Evolutionary conservation across 768 basidiomycete genomes (phyloP).

Genomic region (Boletus rex-veris): DNA sequence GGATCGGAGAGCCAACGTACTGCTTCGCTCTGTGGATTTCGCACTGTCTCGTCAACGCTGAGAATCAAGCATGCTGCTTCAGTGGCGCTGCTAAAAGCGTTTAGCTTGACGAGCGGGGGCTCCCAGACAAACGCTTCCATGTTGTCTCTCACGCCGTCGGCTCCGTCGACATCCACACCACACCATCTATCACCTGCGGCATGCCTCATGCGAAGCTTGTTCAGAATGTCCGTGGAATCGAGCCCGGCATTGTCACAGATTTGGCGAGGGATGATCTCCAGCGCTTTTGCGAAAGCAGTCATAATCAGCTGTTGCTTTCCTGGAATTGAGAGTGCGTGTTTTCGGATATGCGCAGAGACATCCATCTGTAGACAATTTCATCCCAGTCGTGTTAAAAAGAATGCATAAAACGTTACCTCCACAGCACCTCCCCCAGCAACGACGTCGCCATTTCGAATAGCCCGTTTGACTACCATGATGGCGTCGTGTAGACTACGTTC

Average conservation of each 20-base stretch:
- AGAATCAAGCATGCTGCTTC: constrained; percentile 96
- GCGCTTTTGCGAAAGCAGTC: constrained; percentile 92
- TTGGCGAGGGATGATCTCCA: constrained; percentile 97
- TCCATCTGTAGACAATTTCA: constrained; percentile 74
- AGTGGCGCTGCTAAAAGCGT: constrained; percentile 91
- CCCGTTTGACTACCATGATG: constrained; percentile 99
- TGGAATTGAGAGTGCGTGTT: constrained; percentile 86
- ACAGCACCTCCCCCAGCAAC: constrained; percentile 98
- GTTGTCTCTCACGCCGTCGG: constrained; percentile 88
- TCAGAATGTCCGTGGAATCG: constrained; percentile 95
- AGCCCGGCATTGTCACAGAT: constrained; percentile 98
- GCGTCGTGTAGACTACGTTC: constrained; percentile 97
- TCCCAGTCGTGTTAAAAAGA: neutral
- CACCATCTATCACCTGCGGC: constrained; percentile 85
- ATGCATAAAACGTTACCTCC: constrained; percentile 55
- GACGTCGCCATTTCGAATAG: constrained; percentile 91
- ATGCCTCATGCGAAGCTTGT: constrained; percentile 96
- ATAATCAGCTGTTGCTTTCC: constrained; percentile 95
- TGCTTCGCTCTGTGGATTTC: constrained; percentile 91
- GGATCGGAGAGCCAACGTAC: constrained; percentile 44
- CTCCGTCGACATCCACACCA: constrained; percentile 91
- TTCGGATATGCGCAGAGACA: constrained; percentile 89
- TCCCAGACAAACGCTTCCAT: constrained; percentile 99
- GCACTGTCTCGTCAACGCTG: constrained; percentile 96
- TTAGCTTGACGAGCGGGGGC: constrained; percentile 90